Evolutionary conservation across 2,329 filamentous ascomycete species (phyloP), one percentile per base, ranked within the genome.

Genomic region (Rosellinia necatrix): DNA sequence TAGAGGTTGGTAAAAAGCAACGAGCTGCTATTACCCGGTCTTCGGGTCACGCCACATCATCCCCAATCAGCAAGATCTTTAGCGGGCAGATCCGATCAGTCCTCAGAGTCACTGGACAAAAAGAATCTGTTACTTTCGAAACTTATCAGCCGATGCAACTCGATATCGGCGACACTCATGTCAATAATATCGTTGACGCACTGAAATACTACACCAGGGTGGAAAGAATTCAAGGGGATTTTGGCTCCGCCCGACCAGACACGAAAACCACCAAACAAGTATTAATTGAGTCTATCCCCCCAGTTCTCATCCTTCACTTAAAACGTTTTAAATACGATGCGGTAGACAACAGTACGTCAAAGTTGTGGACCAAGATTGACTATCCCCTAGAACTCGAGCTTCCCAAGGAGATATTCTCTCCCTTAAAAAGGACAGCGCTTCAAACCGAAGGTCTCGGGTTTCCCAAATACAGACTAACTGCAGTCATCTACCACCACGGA

Each of bases 291-390:
- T 90, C 86, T 1, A 79, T 97, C 13, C 94, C 94, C 0, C 91
- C 92, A 0, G 90, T 97, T 3, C 82, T 99, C 10, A 96, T 97
- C 50, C 82, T 99, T 7, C 94, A 99, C 70, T 81, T 99, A 37
- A 99, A 99, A 77, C 91, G 94, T 40, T 99, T 99, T 80, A 91
- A 97, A 67, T 97, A 96, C 67, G 92, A 97, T 67, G 90, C 87
- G 59, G 84, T 88, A 55, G 90, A 88, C 6, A 78, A 78, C 40
- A 92, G 92, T 21, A 96, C 92, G 0, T 89, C 96, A 68, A 99
- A 99, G 79, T 96, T 97, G 62, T 97, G 93, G 91, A 99, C 97
- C 78, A 96, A 93, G 77, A 82, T 99, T 56, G 93, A 92, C 17
- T 99, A 99, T 69, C 94, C 94, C 0, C 78, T 99, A 24, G 92